Evolutionary conservation across 495 filamentous ascomycete genomes (phyloP).

Genomic region (Daldinia vernicosa): DNA sequence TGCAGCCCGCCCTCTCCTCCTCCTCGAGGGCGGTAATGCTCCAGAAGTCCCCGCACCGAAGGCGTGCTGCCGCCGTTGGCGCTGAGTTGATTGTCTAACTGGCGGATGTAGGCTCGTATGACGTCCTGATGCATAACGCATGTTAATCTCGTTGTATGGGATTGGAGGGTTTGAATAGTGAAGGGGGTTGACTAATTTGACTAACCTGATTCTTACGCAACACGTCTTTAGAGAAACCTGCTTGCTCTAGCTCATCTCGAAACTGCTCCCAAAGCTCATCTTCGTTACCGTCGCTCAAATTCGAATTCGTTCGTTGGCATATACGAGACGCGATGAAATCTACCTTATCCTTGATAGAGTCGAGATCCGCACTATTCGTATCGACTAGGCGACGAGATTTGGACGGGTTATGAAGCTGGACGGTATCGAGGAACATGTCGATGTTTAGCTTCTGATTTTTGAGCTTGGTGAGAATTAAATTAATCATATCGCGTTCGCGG

Average conservation of each 20-base stretch:
- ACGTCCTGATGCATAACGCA: constrained; percentile 54
- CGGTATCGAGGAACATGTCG: constrained; percentile 57
- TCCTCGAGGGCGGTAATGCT: constrained; percentile 35
- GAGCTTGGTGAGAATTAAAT: constrained; percentile 50
- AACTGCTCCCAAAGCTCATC: constrained; percentile 65
- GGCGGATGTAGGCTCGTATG: constrained; percentile 63
- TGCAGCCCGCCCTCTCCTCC: constrained; percentile 19
- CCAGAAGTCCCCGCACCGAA: constrained; percentile 53
- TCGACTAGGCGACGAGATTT: constrained; percentile 45
- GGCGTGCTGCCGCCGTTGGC: constrained; percentile 49
- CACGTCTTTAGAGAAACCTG: constrained; percentile 61
- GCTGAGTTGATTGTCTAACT: constrained; percentile 55
- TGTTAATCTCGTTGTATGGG: constrained; percentile 32
- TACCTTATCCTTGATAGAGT: constrained; percentile 60
- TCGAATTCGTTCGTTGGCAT: constrained; percentile 50
- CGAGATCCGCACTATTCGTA: constrained; percentile 45
- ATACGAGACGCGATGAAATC: constrained; percentile 60
- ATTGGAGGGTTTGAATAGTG: constrained; percentile 9
- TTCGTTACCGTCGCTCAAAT: constrained; percentile 52
- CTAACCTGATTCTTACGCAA: constrained; percentile 61
- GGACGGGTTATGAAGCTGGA: constrained; percentile 54
- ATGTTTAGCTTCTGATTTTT: constrained; percentile 53
- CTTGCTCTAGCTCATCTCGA: constrained; percentile 58
- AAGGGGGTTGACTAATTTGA: constrained; percentile 39
- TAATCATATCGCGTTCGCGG: constrained; percentile 48